Evolutionary conservation across 495 filamentous ascomycete species (phyloP), one percentile per base, ranked within the genome.

Genomic region (Xylaria palmicola): DNA sequence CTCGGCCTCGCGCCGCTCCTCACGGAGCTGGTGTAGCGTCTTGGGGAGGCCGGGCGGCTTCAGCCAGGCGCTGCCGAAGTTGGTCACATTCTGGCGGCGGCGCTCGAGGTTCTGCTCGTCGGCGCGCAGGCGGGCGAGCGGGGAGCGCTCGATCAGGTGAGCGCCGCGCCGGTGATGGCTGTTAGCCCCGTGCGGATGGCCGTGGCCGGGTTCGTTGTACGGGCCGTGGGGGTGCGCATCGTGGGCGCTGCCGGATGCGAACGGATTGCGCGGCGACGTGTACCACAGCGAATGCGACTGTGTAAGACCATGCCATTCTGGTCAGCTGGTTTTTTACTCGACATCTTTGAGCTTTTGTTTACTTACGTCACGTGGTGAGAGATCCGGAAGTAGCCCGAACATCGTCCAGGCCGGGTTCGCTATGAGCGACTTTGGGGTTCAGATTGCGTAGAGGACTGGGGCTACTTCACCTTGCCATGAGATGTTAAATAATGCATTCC

Each of bases 61-160:
- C 63, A 95, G 86, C 91, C 91, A 95, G 27, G 83, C 83, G 64
- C 79, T 83, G 52, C 91, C 91, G 65, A 91, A 91, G 59, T 85
- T 86, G 19, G 85, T 81, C 39, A 93, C 88, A 65, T 89, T 88
- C 22, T 82, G 77, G 68, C 89, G 89, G 43, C 91, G 87, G 12
- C 83, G 78, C 60, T 83, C 83, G 9, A 91, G 73, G 56, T 83
- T 80, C 56, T 81, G 77, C 71, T 95, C 91, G 70, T 93, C 90
- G 52, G 82, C 71, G 5, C 79, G 79, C 17, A 93, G 79, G 17
- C 85, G 81, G 34, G 85, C 78, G 19, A 94, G 82, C 10, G 71
- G 72, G 4, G 82, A 79, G 62, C 80, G 72, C 65, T 81, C 75
- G 65, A 78, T 60, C 44, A 72, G 56, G 51, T 68, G 63, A 39